Conservation (phyloP, 768 basidiomycete genomes). For the Amanita rimosa region DNA sequence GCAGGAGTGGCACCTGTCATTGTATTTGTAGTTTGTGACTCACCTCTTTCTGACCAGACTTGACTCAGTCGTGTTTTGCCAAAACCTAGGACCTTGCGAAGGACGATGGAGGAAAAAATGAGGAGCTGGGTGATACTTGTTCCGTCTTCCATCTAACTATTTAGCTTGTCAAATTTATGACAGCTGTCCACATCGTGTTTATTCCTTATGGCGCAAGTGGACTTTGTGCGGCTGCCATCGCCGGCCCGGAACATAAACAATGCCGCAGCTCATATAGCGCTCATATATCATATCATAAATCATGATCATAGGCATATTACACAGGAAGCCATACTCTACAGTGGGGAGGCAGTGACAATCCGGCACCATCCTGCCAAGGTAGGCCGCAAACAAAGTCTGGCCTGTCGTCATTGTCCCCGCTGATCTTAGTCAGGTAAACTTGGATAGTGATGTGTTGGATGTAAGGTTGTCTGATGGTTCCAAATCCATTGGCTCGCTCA, state of each 20-base stretch:
- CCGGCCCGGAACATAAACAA: not conserved
- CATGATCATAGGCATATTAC: not conserved
- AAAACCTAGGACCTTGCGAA: too few species aligned
- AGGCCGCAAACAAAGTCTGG: not conserved
- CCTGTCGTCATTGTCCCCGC: not conserved
- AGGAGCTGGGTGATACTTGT: not conserved
- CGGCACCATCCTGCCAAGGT: not conserved
- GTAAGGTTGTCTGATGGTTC: conserved; percentile 1
- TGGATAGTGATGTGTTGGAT: not conserved
- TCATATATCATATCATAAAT: not conserved
- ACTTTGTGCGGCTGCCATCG: not conserved
- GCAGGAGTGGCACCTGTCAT: not conserved
- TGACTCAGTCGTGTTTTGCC: too few species aligned
- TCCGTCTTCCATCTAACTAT: not conserved
- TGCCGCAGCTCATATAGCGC: not conserved
- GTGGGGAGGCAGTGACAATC: not conserved
- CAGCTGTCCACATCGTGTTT: not conserved
- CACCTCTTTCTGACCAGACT: not conserved
- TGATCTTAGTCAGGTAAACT: not conserved
- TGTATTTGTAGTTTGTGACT: not conserved
- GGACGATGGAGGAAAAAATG: not conserved
- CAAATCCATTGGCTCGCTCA: not conserved
- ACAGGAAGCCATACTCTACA: not conserved
- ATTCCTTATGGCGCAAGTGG: not conserved
- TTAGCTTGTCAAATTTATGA: not conserved